phyloP scores from a whole-genome alignment of 805 yeast genomes.

The Debaryomyces maramus region DNA sequence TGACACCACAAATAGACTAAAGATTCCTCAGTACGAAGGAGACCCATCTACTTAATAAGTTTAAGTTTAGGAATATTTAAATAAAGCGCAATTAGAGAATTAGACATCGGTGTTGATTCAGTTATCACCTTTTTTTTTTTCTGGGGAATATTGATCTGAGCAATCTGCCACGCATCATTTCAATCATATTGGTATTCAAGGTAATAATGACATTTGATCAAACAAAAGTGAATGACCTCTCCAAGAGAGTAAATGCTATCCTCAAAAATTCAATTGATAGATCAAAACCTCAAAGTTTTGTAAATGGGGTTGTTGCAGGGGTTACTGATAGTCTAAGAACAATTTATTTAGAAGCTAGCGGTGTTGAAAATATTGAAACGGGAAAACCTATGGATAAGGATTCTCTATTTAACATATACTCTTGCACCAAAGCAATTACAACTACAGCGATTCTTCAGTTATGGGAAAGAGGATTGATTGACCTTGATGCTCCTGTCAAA shows the following conservation, averaged over 20 bases:
- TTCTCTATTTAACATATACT: constrained; percentile 26
- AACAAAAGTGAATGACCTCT: too few relatives aligned
- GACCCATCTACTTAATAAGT: too few relatives aligned
- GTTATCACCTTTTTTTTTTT: too few relatives aligned
- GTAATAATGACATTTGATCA: too few relatives aligned
- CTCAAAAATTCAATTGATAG: neutral
- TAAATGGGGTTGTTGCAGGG: constrained; percentile 14
- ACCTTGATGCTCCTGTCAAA: constrained; percentile 31
- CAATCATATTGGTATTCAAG: too few relatives aligned
- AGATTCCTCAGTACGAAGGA: too few relatives aligned
- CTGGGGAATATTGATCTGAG: too few relatives aligned
- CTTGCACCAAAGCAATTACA: constrained; percentile 31
- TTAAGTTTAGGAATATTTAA: too few relatives aligned
- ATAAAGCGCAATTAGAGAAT: too few relatives aligned
- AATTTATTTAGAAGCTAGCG: constrained; percentile 13
- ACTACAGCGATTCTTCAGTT: constrained; percentile 29
- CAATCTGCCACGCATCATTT: too few relatives aligned
- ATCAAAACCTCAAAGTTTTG: neutral
- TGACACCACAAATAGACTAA: too few relatives aligned
- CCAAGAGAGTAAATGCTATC: neutral
- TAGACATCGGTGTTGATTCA: too few relatives aligned
- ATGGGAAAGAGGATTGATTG: constrained; percentile 30
- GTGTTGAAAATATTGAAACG: constrained; percentile 5
- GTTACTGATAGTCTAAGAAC: constrained; percentile 13
- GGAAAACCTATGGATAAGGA: constrained; percentile 2